Percentiles rank a stretch among this genome's conserved stretches.
Evolutionary conservation across 2,329 filamentous ascomycete species (phyloP).

Genomic region (Lasiodiplodia gonubiensis): DNA sequence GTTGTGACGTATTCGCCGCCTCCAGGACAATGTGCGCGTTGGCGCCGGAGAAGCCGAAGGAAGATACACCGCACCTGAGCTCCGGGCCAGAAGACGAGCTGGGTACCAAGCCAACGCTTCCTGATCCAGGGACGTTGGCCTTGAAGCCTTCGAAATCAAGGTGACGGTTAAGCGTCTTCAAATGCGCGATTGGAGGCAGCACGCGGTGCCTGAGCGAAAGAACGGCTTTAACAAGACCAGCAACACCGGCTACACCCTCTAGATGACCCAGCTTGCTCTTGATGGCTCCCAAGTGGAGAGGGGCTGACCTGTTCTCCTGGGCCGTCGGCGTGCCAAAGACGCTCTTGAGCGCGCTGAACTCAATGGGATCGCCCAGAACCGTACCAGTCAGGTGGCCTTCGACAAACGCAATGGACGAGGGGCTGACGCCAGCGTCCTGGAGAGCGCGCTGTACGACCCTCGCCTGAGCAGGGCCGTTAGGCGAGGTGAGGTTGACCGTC

Average conservation of each 20-base stretch:
- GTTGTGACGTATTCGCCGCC: not conserved
- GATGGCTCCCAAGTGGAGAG: slow-evolving; percentile 13
- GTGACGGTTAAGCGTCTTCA: not conserved
- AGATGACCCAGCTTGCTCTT: too few relatives aligned
- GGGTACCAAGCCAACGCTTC: slow-evolving; percentile 26
- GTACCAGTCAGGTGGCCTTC: slow-evolving; percentile 64
- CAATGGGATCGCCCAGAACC: slow-evolving; percentile 60
- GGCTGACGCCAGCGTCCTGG: too few relatives aligned
- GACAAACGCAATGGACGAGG: slow-evolving; percentile 36
- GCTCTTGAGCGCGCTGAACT: slow-evolving; percentile 56
- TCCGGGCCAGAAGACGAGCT: slow-evolving; percentile 31
- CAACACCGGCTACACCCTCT: too few relatives aligned
- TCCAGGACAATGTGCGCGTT: slow-evolving; percentile 39
- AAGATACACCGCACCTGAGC: slow-evolving; percentile 19
- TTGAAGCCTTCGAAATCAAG: not conserved
- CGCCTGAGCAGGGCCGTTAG: too few relatives aligned
- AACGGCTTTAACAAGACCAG: slow-evolving; percentile 34
- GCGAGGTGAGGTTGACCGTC: too few relatives aligned
- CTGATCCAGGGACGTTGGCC: not conserved
- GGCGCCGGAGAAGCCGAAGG: slow-evolving; percentile 36
- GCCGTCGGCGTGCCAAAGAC: slow-evolving; percentile 41
- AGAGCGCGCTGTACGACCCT: too few relatives aligned
- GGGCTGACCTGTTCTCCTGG: slow-evolving; percentile 29
- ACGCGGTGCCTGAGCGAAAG: slow-evolving; percentile 36
- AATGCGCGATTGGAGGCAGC: slow-evolving; percentile 29